Percentiles rank a stretch among this genome's conserved stretches.
These are phyloP conservation scores for Ascochyta pisi DNA, from an alignment of 2,329 filamentous ascomycete species.

Conservation along the genomic window DNA sequence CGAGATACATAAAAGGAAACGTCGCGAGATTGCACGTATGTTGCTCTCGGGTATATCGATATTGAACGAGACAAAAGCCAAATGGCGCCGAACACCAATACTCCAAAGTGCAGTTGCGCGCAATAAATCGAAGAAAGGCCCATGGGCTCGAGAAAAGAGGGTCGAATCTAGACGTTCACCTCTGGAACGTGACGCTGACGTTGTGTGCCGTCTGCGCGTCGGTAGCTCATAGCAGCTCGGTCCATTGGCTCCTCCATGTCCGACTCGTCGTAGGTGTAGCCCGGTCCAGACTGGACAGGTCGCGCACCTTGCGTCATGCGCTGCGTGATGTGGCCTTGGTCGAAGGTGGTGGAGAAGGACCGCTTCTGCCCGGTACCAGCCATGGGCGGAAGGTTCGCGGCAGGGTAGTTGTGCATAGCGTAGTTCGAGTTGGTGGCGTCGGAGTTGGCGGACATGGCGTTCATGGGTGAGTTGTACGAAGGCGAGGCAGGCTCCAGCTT, in stretches of 20 bases:
- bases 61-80: background rate
- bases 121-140: conserved; percentile 11
- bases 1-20: conserved; percentile 14
- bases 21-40: conserved; percentile 20
- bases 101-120: conserved; percentile 13
- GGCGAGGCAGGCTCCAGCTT: conserved; percentile 56
- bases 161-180: conserved; percentile 33
- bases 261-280: conserved; percentile 44
- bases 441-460: conserved; percentile 44
- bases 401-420: conserved; percentile 35
- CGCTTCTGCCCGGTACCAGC: conserved; percentile 51
- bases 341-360: conserved; percentile 55
- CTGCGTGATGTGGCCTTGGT: conserved; percentile 52
- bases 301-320: conserved; percentile 55
- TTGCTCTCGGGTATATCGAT: conserved; percentile 28
- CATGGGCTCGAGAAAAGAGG: background rate
- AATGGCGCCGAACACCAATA: conserved; percentile 20
- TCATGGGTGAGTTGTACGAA: conserved; percentile 48
- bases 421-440: conserved; percentile 38
- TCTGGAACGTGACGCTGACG: conserved; percentile 48
- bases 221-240: conserved; percentile 53
- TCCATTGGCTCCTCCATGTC: conserved; percentile 52
- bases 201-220: conserved; percentile 55
- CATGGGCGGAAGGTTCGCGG: conserved; percentile 35
- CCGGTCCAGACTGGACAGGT: conserved; percentile 43